Conservation (phyloP, 108 stramenopile species). For the Chaetoceros tenuissimus region DNA sequence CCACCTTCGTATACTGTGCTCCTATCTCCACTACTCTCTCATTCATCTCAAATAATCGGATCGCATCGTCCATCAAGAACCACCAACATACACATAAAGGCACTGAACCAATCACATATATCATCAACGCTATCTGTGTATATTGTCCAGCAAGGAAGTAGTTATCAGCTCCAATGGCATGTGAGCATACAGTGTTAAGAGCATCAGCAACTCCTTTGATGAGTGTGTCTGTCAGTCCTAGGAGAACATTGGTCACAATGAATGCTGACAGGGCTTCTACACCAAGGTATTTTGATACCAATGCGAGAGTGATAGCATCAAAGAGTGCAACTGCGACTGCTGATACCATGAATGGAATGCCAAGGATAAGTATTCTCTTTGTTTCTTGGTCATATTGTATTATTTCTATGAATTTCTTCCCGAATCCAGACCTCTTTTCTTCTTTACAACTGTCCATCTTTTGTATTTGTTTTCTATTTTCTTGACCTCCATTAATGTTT, state of each 20-base stretch:
- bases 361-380: background rate
- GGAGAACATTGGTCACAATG: conserved; percentile 2
- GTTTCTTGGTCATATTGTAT: background rate
- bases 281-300: background rate
- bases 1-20: conserved; percentile 14
- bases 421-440: no score
- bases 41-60: conserved; percentile 39
- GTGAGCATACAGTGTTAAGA: conserved; percentile 27
- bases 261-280: background rate
- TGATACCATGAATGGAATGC: conserved; percentile 1
- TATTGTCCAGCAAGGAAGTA: conserved; percentile 51
- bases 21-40: conserved; percentile 29
- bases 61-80: conserved; percentile 25
- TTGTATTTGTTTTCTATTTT: no score
- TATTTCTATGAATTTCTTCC: no score
- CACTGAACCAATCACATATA: conserved; percentile 21
- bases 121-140: conserved; percentile 35
- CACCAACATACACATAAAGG: conserved; percentile 29
- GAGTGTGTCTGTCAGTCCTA: conserved; percentile 20
- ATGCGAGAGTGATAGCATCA: background rate
- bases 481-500: no score
- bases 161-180: conserved; percentile 55
- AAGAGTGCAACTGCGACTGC: conserved; percentile 10
- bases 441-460: no score
- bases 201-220: conserved; percentile 18